Evolutionary conservation across 129 eudicot genomes (phyloP).

Genomic region (Rutidosis leptorrhynchoides): DNA sequence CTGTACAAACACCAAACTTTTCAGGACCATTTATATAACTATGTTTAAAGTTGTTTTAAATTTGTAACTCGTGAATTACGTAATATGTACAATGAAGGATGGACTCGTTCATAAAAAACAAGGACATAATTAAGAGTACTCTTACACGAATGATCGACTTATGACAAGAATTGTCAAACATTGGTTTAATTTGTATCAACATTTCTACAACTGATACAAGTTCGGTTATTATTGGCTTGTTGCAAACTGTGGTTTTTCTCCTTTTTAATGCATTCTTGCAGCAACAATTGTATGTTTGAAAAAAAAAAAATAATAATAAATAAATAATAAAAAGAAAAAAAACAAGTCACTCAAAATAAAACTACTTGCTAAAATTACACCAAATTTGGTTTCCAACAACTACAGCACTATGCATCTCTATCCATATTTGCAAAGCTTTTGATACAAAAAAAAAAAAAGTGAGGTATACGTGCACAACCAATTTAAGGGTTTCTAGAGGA

Average conservation of each 20-base stretch:
- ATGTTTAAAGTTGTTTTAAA: too few species aligned
- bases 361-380: not conserved
- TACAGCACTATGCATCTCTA: too few species aligned
- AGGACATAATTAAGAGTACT: not conserved
- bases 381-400: too few species aligned
- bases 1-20: too few species aligned
- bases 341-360: too few species aligned
- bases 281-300: not conserved
- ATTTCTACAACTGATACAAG: not conserved
- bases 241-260: not conserved
- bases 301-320: too few species aligned
- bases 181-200: constrained; percentile 1
- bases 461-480: too few species aligned
- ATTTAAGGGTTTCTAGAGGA: too few species aligned
- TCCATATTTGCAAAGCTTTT: too few species aligned
- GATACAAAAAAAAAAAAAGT: too few species aligned
- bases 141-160: constrained; percentile 10
- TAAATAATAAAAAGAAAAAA: too few species aligned
- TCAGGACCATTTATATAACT: too few species aligned
- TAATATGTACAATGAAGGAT: not conserved
- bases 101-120: not conserved
- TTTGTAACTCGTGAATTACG: constrained; percentile 1
- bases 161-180: not conserved
- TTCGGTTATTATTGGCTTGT: constrained; percentile 7
- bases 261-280: not conserved